These are phyloP conservation scores for Aegilops bicornis DNA, from an alignment of 176 grass and related monocot species.

Conservation along the genomic window DNA sequence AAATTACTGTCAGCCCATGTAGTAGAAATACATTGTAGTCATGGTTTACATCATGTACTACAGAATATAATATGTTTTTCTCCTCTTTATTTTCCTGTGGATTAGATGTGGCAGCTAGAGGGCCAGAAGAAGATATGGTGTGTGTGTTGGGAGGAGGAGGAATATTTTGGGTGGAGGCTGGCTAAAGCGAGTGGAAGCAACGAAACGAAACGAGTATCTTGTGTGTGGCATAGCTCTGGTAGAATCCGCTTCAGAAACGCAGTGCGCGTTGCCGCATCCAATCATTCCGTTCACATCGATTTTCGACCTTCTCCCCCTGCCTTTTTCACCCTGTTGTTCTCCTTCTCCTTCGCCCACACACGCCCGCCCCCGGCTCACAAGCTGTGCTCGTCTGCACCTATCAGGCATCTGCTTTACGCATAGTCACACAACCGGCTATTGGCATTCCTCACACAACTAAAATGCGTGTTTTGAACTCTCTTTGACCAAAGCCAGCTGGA, in stretches of 20 bases:
- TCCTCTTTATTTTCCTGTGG: neutral
- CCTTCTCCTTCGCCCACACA: neutral
- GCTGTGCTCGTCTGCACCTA: neutral
- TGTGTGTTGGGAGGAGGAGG: neutral
- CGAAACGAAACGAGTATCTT: neutral
- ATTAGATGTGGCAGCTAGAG: neutral
- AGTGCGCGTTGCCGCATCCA: conserved; percentile 21
- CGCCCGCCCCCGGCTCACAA: neutral
- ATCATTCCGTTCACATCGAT: conserved; percentile 35
- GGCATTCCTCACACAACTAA: neutral
- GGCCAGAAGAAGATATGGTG: neutral
- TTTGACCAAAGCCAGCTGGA: conserved; percentile 1
- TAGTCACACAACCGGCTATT: neutral
- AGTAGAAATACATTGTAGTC: neutral
- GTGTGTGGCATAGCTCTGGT: neutral
- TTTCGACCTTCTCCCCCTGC: neutral
- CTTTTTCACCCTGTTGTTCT: neutral
- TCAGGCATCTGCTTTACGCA: conserved; percentile 17
- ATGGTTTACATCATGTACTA: neutral
- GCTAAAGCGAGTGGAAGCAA: neutral
- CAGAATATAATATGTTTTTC: neutral
- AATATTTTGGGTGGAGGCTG: neutral
- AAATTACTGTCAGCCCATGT: neutral
- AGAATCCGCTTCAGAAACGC: neutral
- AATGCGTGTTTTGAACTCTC: neutral